phyloP scores from a whole-genome alignment of 2,329 filamentous ascomycete species.

The Paraphoma chrysanthemicola region DNA sequence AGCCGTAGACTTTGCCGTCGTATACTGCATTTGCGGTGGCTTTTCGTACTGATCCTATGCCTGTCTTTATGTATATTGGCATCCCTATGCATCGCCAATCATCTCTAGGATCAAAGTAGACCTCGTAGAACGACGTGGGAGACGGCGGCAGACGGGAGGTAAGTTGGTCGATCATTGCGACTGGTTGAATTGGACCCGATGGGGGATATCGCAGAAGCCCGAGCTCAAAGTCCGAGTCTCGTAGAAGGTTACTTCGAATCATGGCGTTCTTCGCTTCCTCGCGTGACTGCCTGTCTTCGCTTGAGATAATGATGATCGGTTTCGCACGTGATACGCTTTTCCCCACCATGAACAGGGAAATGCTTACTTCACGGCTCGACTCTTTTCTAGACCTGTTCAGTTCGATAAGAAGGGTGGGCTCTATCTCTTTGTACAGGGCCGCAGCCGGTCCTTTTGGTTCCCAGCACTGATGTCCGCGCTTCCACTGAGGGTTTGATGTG shows the following conservation, averaged over 20 bases:
- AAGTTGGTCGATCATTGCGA: not conserved
- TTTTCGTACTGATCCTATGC: not conserved
- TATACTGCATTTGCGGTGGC: slow-evolving; percentile 3
- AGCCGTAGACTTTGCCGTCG: not conserved
- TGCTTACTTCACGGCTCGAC: slow-evolving; percentile 2
- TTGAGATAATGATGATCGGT: slow-evolving; percentile 8
- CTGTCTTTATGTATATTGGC: slow-evolving; percentile 2
- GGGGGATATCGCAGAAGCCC: not conserved
- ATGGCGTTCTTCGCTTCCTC: slow-evolving; percentile 2
- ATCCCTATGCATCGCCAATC: not conserved
- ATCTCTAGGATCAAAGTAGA: not conserved
- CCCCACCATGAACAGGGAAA: slow-evolving; percentile 16
- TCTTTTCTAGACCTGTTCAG: slow-evolving; percentile 4
- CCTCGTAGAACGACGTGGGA: not conserved
- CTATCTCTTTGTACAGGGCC: not conserved
- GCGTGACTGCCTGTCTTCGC: slow-evolving; percentile 1
- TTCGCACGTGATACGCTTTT: not conserved
- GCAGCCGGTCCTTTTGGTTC: slow-evolving; percentile 5
- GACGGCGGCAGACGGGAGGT: not conserved
- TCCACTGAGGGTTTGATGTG: not conserved
- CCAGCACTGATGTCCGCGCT: slow-evolving; percentile 4
- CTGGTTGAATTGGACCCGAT: not conserved
- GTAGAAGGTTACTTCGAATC: not conserved
- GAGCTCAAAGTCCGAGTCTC: not conserved
- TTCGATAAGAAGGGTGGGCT: slow-evolving; percentile 1